Evolutionary conservation across 1,139 yeast species (phyloP).

Genomic region (Debaryomyces sp.): DNA sequence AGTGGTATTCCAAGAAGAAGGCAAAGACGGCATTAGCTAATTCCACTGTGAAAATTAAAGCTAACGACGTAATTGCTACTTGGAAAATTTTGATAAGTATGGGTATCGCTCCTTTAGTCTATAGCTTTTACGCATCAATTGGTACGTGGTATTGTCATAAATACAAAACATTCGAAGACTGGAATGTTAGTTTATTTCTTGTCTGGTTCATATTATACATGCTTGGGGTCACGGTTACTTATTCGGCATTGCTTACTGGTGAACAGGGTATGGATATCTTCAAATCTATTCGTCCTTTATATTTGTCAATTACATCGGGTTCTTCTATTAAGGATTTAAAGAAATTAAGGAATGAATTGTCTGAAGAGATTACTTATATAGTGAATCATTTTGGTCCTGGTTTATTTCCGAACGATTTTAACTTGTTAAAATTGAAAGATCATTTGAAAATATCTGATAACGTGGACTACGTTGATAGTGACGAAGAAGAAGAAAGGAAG

Average conservation of each 20-base stretch:
- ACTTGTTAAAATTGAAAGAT: slow-evolving; percentile 42
- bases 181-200: slow-evolving; percentile 23
- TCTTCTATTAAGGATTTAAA: slow-evolving; percentile 60
- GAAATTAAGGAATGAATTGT: slow-evolving; percentile 38
- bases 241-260: slow-evolving; percentile 86
- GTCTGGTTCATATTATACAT: slow-evolving; percentile 54
- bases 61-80: slow-evolving; percentile 91
- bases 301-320: slow-evolving; percentile 69
- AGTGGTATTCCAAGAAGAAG: slow-evolving; percentile 68
- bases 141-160: slow-evolving; percentile 55
- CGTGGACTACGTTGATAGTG: slow-evolving; percentile 44
- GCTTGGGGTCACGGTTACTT: slow-evolving; percentile 71
- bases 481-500: slow-evolving; percentile 57
- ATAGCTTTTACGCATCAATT: slow-evolving; percentile 73
- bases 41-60: slow-evolving; percentile 87
- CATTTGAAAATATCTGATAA: slow-evolving; percentile 29
- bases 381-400: slow-evolving; percentile 50
- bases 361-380: slow-evolving; percentile 46
- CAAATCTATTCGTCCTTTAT: slow-evolving; percentile 80
- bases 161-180: slow-evolving; percentile 8
- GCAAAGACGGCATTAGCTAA: slow-evolving; percentile 82
- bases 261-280: slow-evolving; percentile 90
- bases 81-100: slow-evolving; percentile 92
- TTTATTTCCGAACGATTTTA: slow-evolving; percentile 50
- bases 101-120: slow-evolving; percentile 86